These are phyloP conservation scores for Pichia inconspicua DNA, from an alignment of 1,139 yeast species.

Conservation along the genomic window DNA sequence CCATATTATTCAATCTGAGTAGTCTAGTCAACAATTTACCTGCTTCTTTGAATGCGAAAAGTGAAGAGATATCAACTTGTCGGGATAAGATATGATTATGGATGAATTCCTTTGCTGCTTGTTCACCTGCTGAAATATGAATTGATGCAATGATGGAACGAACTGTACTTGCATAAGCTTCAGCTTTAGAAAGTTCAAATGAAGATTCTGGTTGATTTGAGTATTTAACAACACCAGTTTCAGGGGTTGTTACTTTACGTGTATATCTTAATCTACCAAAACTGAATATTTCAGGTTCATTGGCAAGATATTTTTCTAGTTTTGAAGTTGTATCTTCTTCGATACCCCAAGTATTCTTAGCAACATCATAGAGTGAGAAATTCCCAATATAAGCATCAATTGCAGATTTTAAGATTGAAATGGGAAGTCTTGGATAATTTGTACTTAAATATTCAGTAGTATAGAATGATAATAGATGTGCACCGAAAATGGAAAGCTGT, in stretches of 20 bases:
- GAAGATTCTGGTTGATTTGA: slow-evolving; percentile 21
- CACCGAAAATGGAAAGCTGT: slow-evolving; percentile 78
- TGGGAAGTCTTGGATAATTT: slow-evolving; percentile 84
- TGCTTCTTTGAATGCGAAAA: slow-evolving; percentile 80
- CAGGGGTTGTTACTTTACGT: slow-evolving; percentile 25
- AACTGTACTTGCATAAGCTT: slow-evolving; percentile 44
- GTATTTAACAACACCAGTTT: slow-evolving; percentile 34
- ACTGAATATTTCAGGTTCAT: slow-evolving; percentile 57
- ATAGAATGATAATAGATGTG: slow-evolving; percentile 66
- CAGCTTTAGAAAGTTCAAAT: slow-evolving; percentile 20
- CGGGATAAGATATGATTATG: slow-evolving; percentile 68
- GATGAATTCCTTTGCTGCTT: slow-evolving; percentile 56
- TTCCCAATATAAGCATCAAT: slow-evolving; percentile 67
- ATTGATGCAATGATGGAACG: slow-evolving; percentile 68
- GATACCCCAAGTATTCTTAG: slow-evolving; percentile 74
- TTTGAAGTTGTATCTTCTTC: slow-evolving; percentile 62
- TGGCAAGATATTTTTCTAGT: slow-evolving; percentile 59
- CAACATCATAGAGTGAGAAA: slow-evolving; percentile 55
- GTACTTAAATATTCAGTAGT: slow-evolving; percentile 65
- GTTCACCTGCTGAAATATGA: slow-evolving; percentile 60
- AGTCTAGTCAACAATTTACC: slow-evolving; percentile 75
- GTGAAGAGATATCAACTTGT: slow-evolving; percentile 59
- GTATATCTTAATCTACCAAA: slow-evolving; percentile 58
- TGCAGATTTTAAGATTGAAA: slow-evolving; percentile 65
- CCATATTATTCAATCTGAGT: slow-evolving; percentile 70